Conservation (phyloP, 1,139 yeast species). For the Debaryomyces subglobosus region DNA sequence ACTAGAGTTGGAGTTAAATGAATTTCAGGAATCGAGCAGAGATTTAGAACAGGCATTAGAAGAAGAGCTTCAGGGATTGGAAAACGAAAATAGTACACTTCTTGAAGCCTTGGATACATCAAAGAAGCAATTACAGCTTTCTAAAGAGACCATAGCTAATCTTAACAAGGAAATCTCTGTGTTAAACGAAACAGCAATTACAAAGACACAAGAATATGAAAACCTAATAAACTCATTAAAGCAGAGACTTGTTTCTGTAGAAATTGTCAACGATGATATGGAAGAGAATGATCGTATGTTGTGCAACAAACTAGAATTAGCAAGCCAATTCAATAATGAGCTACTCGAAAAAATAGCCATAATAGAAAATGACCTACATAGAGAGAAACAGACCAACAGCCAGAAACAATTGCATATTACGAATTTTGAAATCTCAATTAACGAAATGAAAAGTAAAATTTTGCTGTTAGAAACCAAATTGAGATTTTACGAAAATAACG, state of each 20-base stretch:
- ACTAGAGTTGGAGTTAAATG: constrained; percentile 39
- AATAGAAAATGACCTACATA: constrained; percentile 43
- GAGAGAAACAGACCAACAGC: constrained; percentile 33
- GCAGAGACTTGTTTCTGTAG: constrained; percentile 40
- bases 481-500: constrained; percentile 13
- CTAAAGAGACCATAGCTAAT: constrained; percentile 16
- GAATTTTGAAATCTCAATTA: constrained; percentile 39
- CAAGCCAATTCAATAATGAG: constrained; percentile 44
- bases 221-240: constrained; percentile 26
- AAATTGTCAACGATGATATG: constrained; percentile 46
- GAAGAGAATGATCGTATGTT: constrained; percentile 43
- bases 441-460: constrained; percentile 23
- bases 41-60: constrained; percentile 50
- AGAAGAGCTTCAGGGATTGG: constrained; percentile 42
- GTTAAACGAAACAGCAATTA: constrained; percentile 22
- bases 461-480: constrained; percentile 12
- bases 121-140: constrained; percentile 17
- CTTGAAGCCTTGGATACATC: constrained; percentile 18
- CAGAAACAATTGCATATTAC: constrained; percentile 38
- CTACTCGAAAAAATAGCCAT: constrained; percentile 46
- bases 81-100: constrained; percentile 26
- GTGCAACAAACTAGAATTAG: constrained; percentile 33
- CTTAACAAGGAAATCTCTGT: constrained; percentile 27
- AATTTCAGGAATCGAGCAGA: constrained; percentile 47
- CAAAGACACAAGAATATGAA: constrained; percentile 23